A percentile compares a stretch with the other conserved stretches of the same genome.
Conservation (phyloP, 2,329 filamentous ascomycete species). For the Neonectria sp. region DNA sequence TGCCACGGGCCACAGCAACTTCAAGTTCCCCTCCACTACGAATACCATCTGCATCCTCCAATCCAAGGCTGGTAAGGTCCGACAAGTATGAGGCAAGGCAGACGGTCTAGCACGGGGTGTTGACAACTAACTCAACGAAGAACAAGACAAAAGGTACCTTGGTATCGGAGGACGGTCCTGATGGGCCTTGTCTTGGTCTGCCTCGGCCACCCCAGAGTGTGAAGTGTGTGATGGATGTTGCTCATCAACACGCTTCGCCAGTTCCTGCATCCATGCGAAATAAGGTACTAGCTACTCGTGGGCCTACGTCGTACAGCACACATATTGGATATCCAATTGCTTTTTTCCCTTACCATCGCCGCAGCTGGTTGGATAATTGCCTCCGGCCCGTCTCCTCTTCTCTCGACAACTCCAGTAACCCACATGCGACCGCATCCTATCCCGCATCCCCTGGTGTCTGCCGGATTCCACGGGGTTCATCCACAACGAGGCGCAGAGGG, state of each 20-base stretch:
- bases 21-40: constrained; percentile 26
- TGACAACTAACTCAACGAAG: constrained; percentile 17
- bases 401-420: constrained; percentile 41
- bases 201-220: constrained; percentile 27
- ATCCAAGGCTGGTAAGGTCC: constrained; percentile 13
- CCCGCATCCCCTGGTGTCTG: constrained; percentile 37
- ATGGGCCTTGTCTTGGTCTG: constrained; percentile 8
- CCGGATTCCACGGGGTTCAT: constrained; percentile 42
- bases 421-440: constrained; percentile 39
- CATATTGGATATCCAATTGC: constrained; percentile 42
- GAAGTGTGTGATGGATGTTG: constrained; percentile 31
- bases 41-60: constrained; percentile 21
- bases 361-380: constrained; percentile 49
- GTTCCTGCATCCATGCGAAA: constrained; percentile 47
- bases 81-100: constrained; percentile 11
- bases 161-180: constrained; percentile 7
- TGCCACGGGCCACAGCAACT: constrained; percentile 20
- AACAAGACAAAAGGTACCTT: constrained; percentile 22
- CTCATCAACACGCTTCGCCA: constrained; percentile 34
- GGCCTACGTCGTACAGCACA: constrained; percentile 29
- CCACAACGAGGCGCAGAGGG: constrained; percentile 13
- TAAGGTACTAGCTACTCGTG: constrained; percentile 10
- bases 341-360: constrained; percentile 33
- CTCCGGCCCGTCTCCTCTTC: constrained; percentile 41
- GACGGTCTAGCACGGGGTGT: constrained; percentile 8